Evolutionary conservation across 2,329 filamentous ascomycete genomes (phyloP).

Genomic region (Remersonia thermophila): DNA sequence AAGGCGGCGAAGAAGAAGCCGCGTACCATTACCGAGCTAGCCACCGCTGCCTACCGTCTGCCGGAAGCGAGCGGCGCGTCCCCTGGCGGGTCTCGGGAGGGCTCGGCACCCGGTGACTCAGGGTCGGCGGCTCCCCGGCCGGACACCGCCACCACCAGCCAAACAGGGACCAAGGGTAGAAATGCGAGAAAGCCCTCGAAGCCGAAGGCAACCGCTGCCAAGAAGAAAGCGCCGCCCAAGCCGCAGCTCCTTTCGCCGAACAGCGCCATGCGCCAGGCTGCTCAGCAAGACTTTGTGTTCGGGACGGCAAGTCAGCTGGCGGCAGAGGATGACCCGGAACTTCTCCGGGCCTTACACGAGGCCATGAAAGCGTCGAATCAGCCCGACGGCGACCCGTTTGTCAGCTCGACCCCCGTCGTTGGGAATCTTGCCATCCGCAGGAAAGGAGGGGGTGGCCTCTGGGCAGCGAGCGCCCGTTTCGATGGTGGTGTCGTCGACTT

Average conservation of each 20-base stretch:
- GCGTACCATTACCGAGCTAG: slow-evolving; percentile 65
- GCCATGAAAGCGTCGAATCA: slow-evolving; percentile 49
- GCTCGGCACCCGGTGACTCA: slow-evolving; percentile 15
- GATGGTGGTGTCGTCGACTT: slow-evolving; percentile 52
- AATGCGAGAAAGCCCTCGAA: slow-evolving; percentile 27
- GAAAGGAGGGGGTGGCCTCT: slow-evolving; percentile 36
- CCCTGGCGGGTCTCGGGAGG: too few relatives aligned
- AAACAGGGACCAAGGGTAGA: slow-evolving; percentile 21
- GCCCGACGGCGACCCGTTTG: slow-evolving; percentile 27
- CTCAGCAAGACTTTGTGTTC: slow-evolving; percentile 66
- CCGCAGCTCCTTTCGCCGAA: slow-evolving; percentile 53
- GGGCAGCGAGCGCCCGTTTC: slow-evolving; percentile 59
- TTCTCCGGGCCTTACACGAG: slow-evolving; percentile 48
- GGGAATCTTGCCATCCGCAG: slow-evolving; percentile 11
- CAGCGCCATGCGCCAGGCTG: slow-evolving; percentile 52
- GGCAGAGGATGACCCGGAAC: slow-evolving; percentile 56
- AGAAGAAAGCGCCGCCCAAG: slow-evolving; percentile 26
- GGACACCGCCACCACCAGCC: slow-evolving; percentile 32
- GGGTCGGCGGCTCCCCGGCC: slow-evolving; percentile 29
- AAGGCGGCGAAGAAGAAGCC: slow-evolving; percentile 55
- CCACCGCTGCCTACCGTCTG: slow-evolving; percentile 55
- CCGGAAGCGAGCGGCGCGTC: slow-evolving; percentile 24
- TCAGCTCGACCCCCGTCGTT: slow-evolving; percentile 15
- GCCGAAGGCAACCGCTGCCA: slow-evolving; percentile 21
- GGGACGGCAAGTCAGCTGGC: slow-evolving; percentile 77